Base-by-base conservation (phyloP, 2,329 filamentous ascomycete genomes). In the Botrytis byssoidea region DNA sequence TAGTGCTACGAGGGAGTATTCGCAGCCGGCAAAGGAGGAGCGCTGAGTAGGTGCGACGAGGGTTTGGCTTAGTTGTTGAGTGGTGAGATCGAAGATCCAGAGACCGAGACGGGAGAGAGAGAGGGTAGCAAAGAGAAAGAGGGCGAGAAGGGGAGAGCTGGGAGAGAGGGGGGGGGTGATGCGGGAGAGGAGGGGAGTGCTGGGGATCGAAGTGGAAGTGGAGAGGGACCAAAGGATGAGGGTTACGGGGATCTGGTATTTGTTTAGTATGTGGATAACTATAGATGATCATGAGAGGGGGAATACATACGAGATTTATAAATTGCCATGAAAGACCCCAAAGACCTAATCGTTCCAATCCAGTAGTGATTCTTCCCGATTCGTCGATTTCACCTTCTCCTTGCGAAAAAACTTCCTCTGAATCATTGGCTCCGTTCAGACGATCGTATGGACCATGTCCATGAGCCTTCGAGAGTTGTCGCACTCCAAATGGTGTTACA, bases 401-500 rank as follows among this genome's bases (percentile, higher is more conserved):
- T 22, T 61, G 40, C 25, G 14, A 40, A 10, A 48, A 29, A 32
- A 29, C 22, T 44, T 69, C 59, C 18, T 44, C 32, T 4, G 55
- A 37, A 48, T 14, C 44, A 48, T 48, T 25, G 5, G 40, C 40
- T 48, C 16, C 22, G 35, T 42, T 25, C 35, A 73, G 72, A 25
- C 63, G 75, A 72, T 72, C 77, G 63, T 74, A 78, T 29, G 75
- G 72, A 1, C 79, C 77, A 74, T 81, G 83, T 3, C 79, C 80
- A 61, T 73, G 74, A 20, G 79, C 77, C 55, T 78, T 80, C 7
- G 77, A 77, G 1, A 83, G 76, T 69, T 81, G 81, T 20, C 81
- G 80, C 79, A 88, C 86, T 7, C 86, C 81, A 25, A 82, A 78
- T 0, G 87, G 87, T 0, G 86, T 87, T 12, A 86, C 80, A 77